phyloP scores from a whole-genome alignment of 2,329 filamentous ascomycete genomes.

The Talaromyces sp. region DNA sequence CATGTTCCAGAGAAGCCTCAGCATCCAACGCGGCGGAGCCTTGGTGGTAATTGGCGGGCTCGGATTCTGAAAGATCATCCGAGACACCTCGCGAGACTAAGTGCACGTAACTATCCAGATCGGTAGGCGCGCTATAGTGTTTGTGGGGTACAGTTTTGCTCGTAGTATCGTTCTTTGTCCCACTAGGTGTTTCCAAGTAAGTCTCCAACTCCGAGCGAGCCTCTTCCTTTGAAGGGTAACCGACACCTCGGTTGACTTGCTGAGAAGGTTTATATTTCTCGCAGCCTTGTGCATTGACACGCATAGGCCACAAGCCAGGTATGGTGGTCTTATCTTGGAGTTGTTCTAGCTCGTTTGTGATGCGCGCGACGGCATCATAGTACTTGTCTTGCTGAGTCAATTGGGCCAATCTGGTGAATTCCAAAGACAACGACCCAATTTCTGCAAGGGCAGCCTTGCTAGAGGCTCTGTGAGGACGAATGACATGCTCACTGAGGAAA shows the following conservation, averaged over 20 bases:
- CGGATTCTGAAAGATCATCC: conserved; percentile 26
- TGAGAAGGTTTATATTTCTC: conserved; percentile 45
- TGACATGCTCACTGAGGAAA: conserved; percentile 52
- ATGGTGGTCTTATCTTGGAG: conserved; percentile 72
- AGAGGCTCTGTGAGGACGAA: conserved; percentile 65
- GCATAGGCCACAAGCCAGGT: conserved; percentile 78
- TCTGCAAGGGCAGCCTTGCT: conserved; percentile 64
- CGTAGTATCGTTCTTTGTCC: neutral
- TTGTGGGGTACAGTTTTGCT: conserved; percentile 7
- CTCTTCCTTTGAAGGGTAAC: conserved; percentile 10
- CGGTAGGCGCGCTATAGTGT: conserved; percentile 19
- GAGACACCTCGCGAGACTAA: conserved; percentile 25
- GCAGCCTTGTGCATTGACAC: conserved; percentile 78
- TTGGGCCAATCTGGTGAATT: conserved; percentile 87
- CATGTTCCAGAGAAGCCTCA: conserved; percentile 5
- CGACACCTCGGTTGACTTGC: conserved; percentile 11
- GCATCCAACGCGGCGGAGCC: neutral
- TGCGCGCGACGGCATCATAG: conserved; percentile 85
- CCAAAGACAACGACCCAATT: conserved; percentile 77
- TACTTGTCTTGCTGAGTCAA: conserved; percentile 80
- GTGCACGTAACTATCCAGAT: conserved; percentile 28
- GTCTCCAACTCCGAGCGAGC: neutral
- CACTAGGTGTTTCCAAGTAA: neutral
- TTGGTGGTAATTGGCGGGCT: conserved; percentile 32
- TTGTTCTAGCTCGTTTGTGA: conserved; percentile 77